Conservation (phyloP, 192 early-diverging fungal genomes). For the Coemansia sp. region DNA sequence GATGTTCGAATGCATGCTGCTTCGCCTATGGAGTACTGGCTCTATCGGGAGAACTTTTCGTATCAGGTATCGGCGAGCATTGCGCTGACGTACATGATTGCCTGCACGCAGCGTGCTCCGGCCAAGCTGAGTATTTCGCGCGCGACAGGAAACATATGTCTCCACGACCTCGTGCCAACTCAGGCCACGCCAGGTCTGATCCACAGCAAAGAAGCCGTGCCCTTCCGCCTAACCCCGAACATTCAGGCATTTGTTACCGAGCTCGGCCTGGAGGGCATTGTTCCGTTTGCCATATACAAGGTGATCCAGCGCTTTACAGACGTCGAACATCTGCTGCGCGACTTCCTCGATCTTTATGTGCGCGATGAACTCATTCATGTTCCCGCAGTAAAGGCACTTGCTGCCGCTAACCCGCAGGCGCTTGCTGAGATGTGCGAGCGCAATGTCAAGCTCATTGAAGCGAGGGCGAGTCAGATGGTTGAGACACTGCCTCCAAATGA, state of each 20-base stretch:
- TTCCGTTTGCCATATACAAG: constrained; percentile 79
- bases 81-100: constrained; percentile 90
- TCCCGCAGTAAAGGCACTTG: constrained; percentile 60
- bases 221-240: constrained; percentile 97
- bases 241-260: constrained; percentile 94
- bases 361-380: constrained; percentile 89
- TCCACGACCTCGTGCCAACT: constrained; percentile 77
- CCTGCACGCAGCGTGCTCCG: constrained; percentile 83
- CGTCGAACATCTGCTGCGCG: constrained; percentile 84
- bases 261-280: constrained; percentile 90
- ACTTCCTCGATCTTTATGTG: constrained; percentile 92
- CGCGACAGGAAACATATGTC: constrained; percentile 82
- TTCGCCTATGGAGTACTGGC: constrained; percentile 89
- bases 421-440: constrained; percentile 53
- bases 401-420: constrained; percentile 32
- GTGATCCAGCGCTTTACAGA: constrained; percentile 81
- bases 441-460: constrained; percentile 47
- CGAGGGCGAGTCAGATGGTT: constrained; percentile 36
- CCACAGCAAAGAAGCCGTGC: constrained; percentile 82
- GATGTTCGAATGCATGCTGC: constrained; percentile 71
- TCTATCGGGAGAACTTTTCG: constrained; percentile 92
- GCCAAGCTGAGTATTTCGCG: constrained; percentile 87
- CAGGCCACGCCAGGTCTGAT: constrained; percentile 57
- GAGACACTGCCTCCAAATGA: constrained; percentile 42
- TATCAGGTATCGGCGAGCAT: constrained; percentile 83